Evolutionary conservation across 768 basidiomycete species (phyloP).

Genomic region (Mycena vitilis): DNA sequence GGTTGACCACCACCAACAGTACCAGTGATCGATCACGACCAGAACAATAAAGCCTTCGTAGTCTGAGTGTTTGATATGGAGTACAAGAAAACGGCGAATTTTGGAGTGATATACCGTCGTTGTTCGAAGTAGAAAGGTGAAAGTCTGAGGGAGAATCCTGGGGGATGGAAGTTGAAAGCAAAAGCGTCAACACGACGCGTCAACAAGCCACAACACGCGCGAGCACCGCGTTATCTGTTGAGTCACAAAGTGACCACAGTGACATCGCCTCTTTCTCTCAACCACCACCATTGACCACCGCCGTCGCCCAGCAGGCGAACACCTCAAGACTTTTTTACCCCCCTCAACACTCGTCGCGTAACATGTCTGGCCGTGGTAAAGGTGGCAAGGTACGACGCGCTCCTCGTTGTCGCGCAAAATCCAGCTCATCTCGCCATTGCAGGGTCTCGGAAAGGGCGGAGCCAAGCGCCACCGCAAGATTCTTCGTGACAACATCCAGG

Average conservation of each 20-base stretch:
- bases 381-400: slow-evolving; percentile 77
- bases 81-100: too few species aligned
- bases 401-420: background rate
- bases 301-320: background rate
- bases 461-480: background rate
- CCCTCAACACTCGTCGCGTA: slow-evolving; percentile 27
- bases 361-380: slow-evolving; percentile 97
- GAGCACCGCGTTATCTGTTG: slow-evolving; percentile 8
- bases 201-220: slow-evolving; percentile 1
- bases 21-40: too few species aligned
- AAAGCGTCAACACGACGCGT: background rate
- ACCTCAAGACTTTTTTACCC: slow-evolving; percentile 20
- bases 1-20: too few species aligned
- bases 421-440: background rate
- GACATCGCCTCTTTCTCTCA: slow-evolving; percentile 11
- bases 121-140: too few species aligned
- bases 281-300: slow-evolving; percentile 7
- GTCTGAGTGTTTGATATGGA: too few species aligned
- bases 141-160: background rate
- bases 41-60: too few species aligned
- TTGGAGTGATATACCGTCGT: too few species aligned
- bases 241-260: slow-evolving; percentile 9
- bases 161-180: too few species aligned
- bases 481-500: background rate
- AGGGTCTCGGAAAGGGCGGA: background rate